Base-by-base conservation (phyloP, 1,284 basidiomycete species). In the Pisolithus thermaeus region DNA sequence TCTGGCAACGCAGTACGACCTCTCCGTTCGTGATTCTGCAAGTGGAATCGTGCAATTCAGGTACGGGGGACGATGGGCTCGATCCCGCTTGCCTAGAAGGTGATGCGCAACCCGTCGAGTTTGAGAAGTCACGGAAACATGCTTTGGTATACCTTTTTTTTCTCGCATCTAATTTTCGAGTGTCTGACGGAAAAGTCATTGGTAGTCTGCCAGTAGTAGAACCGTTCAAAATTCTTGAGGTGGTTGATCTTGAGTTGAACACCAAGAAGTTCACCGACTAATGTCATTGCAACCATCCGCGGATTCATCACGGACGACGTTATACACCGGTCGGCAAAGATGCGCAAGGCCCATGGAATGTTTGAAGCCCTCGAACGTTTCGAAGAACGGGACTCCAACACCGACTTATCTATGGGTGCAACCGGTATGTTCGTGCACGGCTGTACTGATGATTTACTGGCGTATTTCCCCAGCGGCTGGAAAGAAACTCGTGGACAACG, bases 31-130 rank as follows among this genome's bases (percentile, higher is more conserved):
- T 32, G 99, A 97, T 71, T 95, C 93, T 2, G 85, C 84, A 0
- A 96, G 97, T 4, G 94, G 93, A 45, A 84, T 99, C n/a, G 96
- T 99, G 3, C 97, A 99, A 64, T 99, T 99, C 73, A 79, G 83
- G 43, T 99, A 98, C 63, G 97, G 97, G 44, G 43, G 95, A 98
- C 63, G 97, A 99, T 67, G 96, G 93, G 48, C 77, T 99, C 40
- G 97, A 99, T 69, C 97, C 97, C 1, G 95, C 94, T 37, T 96
- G 93, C 64, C 76, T 93, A 32, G 96, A 98, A 68, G 95, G 93
- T 47, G 92, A 97, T 61, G 89, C 92, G 14, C 88, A 90, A 56
- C 97, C 97, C 0, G 83, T 99, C 54, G 93, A 96, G 59, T 90
- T 93, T 57, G 78, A 83, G 40, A 80, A 97, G 50, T 86, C 91